Conservation (phyloP, 192 early-diverging fungal species). For the Coemansia umbellata region DNA sequence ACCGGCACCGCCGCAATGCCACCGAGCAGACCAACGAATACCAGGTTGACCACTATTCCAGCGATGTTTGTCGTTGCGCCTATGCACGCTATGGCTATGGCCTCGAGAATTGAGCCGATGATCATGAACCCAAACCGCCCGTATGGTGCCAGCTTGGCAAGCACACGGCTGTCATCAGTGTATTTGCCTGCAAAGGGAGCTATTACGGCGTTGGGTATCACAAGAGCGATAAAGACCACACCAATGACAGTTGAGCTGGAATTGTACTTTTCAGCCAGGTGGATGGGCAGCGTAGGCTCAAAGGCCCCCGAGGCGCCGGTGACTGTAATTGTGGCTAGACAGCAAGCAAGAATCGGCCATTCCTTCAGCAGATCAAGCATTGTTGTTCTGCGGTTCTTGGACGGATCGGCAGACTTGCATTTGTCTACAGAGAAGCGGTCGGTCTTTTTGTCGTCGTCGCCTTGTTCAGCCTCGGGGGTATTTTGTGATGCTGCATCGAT, state of each 20-base stretch:
- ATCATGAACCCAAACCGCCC: conserved; percentile 43
- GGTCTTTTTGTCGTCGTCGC: not conserved
- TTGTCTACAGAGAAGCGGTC: too few species aligned
- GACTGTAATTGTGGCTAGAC: conserved; percentile 34
- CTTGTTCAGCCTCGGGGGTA: not conserved
- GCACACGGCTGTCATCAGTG: conserved; percentile 32
- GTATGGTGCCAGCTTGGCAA: conserved; percentile 27
- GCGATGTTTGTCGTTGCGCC: conserved; percentile 38
- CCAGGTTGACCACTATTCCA: conserved; percentile 35
- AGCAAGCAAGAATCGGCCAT: conserved; percentile 45
- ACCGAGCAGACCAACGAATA: conserved; percentile 21
- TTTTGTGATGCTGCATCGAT: not conserved
- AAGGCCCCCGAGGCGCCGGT: conserved; percentile 35
- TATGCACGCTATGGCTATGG: conserved; percentile 48
- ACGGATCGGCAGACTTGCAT: not conserved
- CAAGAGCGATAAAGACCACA: conserved; percentile 63
- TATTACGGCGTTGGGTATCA: conserved; percentile 62
- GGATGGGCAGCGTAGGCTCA: conserved; percentile 46
- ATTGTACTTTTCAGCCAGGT: conserved; percentile 30
- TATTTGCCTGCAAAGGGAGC: conserved; percentile 54
- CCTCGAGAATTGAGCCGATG: conserved; percentile 20
- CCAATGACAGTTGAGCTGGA: conserved; percentile 23
- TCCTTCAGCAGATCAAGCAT: conserved; percentile 49
- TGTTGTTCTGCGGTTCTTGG: conserved; percentile 22
- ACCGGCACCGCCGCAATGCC: conserved; percentile 55